Percentiles rank a stretch among this genome's conserved stretches.
Conservation (phyloP, 495 filamentous ascomycete genomes). For the Talaromyces trachyspermus region DNA sequence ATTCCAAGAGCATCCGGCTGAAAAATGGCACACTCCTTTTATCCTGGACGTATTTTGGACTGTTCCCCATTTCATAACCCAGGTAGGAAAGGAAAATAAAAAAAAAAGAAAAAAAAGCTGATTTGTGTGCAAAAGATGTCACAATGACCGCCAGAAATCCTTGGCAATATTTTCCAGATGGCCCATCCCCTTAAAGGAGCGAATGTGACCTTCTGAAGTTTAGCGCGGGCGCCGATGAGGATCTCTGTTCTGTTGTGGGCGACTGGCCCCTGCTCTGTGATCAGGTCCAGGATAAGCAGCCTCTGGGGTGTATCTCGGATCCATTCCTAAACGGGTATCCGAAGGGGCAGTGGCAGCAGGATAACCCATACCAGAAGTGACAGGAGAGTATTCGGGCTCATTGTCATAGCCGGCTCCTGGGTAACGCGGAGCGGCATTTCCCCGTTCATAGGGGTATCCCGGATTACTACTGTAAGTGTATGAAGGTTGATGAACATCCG, state of each 20-base stretch:
- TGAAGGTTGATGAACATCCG: conserved; percentile 28
- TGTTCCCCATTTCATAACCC: too few relatives aligned
- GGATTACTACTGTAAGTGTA: conserved; percentile 35
- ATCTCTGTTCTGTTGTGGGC: conserved; percentile 33
- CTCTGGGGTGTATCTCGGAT: conserved; percentile 41
- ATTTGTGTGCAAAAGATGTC: too few relatives aligned
- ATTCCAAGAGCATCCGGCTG: background rate
- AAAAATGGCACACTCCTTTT: background rate
- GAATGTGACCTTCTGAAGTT: background rate
- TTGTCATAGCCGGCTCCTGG: conserved; percentile 40
- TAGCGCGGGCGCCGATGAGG: conserved; percentile 34
- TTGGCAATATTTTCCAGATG: too few relatives aligned
- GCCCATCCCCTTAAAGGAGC: too few relatives aligned
- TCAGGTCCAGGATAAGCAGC: conserved; percentile 27
- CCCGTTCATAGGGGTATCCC: conserved; percentile 35
- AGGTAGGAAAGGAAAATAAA: too few relatives aligned
- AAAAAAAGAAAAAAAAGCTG: too few relatives aligned
- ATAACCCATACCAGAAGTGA: conserved; percentile 37
- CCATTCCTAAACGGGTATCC: conserved; percentile 44
- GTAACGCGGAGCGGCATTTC: conserved; percentile 42
- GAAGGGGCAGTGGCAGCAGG: conserved; percentile 35
- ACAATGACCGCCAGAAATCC: too few relatives aligned
- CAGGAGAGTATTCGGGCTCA: conserved; percentile 38
- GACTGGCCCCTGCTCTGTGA: conserved; percentile 33
- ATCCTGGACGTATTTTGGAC: background rate